Evolutionary conservation across 352 stramenopile genomes (phyloP).

Genomic region (Thalassiosira hispida): DNA sequence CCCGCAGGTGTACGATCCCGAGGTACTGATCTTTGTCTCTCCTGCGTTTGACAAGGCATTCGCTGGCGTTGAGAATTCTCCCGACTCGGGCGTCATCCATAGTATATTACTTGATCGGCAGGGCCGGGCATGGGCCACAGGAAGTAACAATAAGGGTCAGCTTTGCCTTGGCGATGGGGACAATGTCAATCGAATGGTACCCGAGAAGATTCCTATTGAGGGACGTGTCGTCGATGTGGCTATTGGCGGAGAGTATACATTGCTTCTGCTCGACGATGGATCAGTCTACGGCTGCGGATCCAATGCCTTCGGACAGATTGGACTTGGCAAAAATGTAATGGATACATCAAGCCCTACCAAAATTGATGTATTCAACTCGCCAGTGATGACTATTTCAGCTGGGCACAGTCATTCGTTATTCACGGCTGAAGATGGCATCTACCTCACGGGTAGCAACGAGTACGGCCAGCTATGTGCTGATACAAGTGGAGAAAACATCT

Average conservation of each 20-base stretch:
- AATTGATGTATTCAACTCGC: slow-evolving; percentile 11
- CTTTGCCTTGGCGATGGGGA: slow-evolving; percentile 48
- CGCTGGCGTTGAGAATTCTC: slow-evolving; percentile 40
- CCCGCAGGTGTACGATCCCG: slow-evolving; percentile 20
- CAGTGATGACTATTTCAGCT: slow-evolving; percentile 44
- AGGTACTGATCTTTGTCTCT: slow-evolving; percentile 1
- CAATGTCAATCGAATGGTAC: slow-evolving; percentile 14
- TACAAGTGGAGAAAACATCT: slow-evolving; percentile 21
- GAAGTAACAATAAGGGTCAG: slow-evolving; percentile 29
- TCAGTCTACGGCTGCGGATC: slow-evolving; percentile 18
- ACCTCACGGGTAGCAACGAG: slow-evolving; percentile 52
- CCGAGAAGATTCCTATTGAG: slow-evolving; percentile 9
- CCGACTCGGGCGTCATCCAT: slow-evolving; percentile 36
- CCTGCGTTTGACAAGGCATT: slow-evolving; percentile 46
- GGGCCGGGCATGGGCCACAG: slow-evolving; percentile 33
- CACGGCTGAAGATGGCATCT: slow-evolving; percentile 31
- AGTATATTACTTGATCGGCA: slow-evolving; percentile 42
- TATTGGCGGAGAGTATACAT: slow-evolving; percentile 22
- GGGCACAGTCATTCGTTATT: slow-evolving; percentile 51
- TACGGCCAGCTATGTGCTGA: slow-evolving; percentile 45
- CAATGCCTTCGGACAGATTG: slow-evolving; percentile 44
- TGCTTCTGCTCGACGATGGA: slow-evolving; percentile 17
- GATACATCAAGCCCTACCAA: slow-evolving; percentile 16
- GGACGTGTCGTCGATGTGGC: slow-evolving; percentile 30
- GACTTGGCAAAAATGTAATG: slow-evolving; percentile 26